These are phyloP conservation scores for Gamarada debralockiae DNA, from an alignment of 495 filamentous ascomycete species.

Conservation along the genomic window DNA sequence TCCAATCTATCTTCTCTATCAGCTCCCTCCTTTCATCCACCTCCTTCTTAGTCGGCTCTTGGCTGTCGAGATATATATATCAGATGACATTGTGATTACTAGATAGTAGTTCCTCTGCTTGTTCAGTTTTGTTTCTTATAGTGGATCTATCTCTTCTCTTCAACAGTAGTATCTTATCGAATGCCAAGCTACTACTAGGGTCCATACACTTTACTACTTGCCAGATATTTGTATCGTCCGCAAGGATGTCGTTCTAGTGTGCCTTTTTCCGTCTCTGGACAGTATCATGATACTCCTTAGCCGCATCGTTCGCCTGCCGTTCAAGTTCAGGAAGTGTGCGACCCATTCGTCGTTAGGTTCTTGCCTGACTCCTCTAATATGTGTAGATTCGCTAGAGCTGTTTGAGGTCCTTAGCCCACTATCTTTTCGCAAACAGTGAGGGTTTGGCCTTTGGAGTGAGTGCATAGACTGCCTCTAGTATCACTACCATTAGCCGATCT, in stretches of 20 bases:
- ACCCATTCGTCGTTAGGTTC: slow-evolving; percentile 6
- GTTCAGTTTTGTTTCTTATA: too few species aligned
- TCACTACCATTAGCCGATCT: slow-evolving; percentile 6
- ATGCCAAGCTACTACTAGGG: slow-evolving; percentile 8
- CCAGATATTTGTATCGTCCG: slow-evolving; percentile 16
- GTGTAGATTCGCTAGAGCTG: slow-evolving; percentile 17
- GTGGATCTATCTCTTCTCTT: too few species aligned
- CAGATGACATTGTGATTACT: too few species aligned
- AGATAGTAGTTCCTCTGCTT: too few species aligned
- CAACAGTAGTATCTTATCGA: slow-evolving; percentile 16
- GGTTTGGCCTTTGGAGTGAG: slow-evolving; percentile 13
- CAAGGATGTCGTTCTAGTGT: slow-evolving; percentile 17
- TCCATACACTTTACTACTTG: slow-evolving; percentile 16
- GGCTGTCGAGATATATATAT: too few species aligned
- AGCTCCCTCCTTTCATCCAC: too few species aligned
- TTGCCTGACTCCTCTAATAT: slow-evolving; percentile 14
- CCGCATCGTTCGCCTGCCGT: neutral
- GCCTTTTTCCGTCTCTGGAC: slow-evolving; percentile 13
- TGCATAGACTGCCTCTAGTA: slow-evolving; percentile 6
- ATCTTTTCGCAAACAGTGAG: slow-evolving; percentile 17
- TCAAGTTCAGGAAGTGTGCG: neutral
- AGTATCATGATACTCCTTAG: slow-evolving; percentile 20
- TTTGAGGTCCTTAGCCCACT: slow-evolving; percentile 17
- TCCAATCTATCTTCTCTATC: too few species aligned
- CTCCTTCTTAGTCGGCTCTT: too few species aligned